Evolutionary conservation across 148 eudicot genomes (phyloP), one percentile per base, ranked within the genome.

Genomic region (Polygonum aviculare): DNA sequence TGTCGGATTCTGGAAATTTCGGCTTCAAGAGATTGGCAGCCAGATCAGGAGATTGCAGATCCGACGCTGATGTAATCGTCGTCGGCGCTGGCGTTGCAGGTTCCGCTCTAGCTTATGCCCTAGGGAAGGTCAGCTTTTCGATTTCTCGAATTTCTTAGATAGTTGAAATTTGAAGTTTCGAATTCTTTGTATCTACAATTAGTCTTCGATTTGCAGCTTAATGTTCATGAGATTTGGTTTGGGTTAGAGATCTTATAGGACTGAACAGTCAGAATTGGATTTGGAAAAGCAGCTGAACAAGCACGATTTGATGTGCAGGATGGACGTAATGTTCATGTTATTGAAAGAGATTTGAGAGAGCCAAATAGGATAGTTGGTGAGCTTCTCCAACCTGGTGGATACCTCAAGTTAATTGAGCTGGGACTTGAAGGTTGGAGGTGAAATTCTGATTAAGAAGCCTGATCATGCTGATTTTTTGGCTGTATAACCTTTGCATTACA

Each of bases 51-150:
- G 69, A 60, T 26, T 57, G 63, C 31, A 57, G 63, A 57, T 57
- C 63, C 31, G 10, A n/a, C 10, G 73, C 79, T 77, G 94, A 88
- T 80, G 87, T 90, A 77, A 82, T 90, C 69, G 65, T 90, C 35
- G 94, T 88, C 69, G 94, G 94, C n/a, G 94, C 94, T 72, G 94
- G 94, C 36, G 94, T 90, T 57, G 91, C 91, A 40, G 94, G 94
- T 44, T 91, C 94, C 10, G 94, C 94, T 52, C 94, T 90, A 69
- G 91, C 94, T 78, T 79, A 86, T 72, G 86, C 94, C 63, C 88
- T 90, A 35, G 94, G 84, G 60, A 86, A 88, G 91, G 94, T 90
- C 51, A 76, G 55, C 22, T 39, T 5, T 3, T 72, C 35, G 12
- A 7, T 5, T 9, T 14, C n/a, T n/a, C n/a, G n/a, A 14, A 70